A percentile compares a stretch with the other conserved stretches of the same genome.
Evolutionary conservation across 1,284 basidiomycete genomes (phyloP).

Genomic region (Apiotrichum porosum): DNA sequence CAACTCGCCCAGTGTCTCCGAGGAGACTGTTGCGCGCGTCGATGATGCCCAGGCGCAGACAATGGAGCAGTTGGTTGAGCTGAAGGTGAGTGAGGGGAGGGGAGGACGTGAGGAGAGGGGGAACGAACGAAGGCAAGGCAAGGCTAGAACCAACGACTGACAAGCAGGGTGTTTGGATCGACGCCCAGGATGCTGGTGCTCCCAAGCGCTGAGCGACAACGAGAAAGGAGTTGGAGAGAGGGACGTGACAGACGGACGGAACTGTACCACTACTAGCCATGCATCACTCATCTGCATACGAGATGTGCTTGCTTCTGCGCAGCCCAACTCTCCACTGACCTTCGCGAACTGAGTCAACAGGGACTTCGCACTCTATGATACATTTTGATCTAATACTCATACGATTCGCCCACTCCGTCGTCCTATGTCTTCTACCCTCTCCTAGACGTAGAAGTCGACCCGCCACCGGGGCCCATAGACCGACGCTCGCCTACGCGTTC

Average conservation of each 20-base stretch:
- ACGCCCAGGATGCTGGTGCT: slow-evolving; percentile 12
- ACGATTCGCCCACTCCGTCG: no score
- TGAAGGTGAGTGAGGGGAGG: slow-evolving; percentile 49
- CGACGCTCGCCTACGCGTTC: slow-evolving; percentile 40
- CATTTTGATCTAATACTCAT: no score
- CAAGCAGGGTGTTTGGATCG: slow-evolving; percentile 13
- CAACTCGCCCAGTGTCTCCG: slow-evolving; percentile 65
- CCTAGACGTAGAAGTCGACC: not conserved
- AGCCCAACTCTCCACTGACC: not conserved
- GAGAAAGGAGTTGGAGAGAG: not conserved
- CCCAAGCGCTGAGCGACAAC: not conserved
- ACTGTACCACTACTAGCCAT: not conserved
- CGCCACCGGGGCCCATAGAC: not conserved
- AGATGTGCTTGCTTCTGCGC: not conserved
- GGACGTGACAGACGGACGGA: no score
- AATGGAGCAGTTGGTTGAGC: slow-evolving; percentile 39
- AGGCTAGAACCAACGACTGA: not conserved
- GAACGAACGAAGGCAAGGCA: no score
- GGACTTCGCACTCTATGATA: not conserved
- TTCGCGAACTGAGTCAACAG: no score
- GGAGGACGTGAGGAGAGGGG: not conserved
- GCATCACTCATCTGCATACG: slow-evolving; percentile 2
- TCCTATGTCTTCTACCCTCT: no score
- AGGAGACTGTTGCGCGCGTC: slow-evolving; percentile 53
- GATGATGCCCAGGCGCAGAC: slow-evolving; percentile 51